Conservation (phyloP, 2,329 filamentous ascomycete genomes). For the Aphanocladium album region DNA sequence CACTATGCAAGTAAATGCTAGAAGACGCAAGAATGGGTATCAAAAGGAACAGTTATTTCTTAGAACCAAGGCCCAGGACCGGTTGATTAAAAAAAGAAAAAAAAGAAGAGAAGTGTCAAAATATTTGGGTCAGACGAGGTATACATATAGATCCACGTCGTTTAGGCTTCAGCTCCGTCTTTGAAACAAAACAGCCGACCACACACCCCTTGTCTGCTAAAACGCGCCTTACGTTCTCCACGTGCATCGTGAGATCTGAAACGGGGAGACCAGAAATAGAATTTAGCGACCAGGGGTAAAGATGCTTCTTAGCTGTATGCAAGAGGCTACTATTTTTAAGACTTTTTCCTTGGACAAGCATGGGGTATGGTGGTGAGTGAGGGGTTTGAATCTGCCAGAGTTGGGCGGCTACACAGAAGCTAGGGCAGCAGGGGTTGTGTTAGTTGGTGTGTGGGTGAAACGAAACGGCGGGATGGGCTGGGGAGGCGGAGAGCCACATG, state of each 20-base stretch:
- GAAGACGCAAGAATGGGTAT: not conserved
- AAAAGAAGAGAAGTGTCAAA: not conserved
- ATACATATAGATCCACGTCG: not conserved
- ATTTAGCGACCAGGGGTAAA: not conserved
- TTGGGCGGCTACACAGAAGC: not conserved
- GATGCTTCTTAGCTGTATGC: not conserved
- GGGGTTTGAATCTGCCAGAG: not conserved
- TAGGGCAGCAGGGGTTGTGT: not conserved
- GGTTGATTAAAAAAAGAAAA: not conserved
- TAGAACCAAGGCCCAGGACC: slow-evolving; percentile 3
- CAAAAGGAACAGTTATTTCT: not conserved
- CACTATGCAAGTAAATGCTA: slow-evolving; percentile 13
- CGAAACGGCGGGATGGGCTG: not conserved
- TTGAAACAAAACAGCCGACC: not conserved
- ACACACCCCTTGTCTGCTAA: not conserved
- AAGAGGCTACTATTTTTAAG: not conserved
- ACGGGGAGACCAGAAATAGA: slow-evolving; percentile 5
- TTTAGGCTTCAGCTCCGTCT: not conserved
- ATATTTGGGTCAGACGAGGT: not conserved
- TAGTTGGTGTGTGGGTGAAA: not conserved
- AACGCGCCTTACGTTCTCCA: not conserved
- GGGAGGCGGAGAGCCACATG: not conserved
- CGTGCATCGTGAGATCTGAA: slow-evolving; percentile 9
- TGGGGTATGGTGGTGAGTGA: not conserved
- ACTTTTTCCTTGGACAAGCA: not conserved